Evolutionary conservation across 306 rosid genomes (phyloP).

Genomic region (Phaseolus lunatus): DNA sequence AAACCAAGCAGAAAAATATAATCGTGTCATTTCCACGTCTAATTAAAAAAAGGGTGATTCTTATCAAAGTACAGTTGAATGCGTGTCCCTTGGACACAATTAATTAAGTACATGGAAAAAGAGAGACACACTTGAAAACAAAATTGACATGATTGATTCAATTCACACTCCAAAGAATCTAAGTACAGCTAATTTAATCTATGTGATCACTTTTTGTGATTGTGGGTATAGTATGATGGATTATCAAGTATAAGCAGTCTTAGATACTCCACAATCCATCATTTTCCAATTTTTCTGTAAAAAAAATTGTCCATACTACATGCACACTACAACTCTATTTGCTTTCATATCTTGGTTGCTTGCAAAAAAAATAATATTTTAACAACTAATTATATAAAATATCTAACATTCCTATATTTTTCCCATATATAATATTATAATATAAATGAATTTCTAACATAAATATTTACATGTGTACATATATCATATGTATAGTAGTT

Average conservation of each 20-base stretch:
- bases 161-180: neutral
- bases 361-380: too few relatives aligned
- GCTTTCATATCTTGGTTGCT: too few relatives aligned
- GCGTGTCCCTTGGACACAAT: constrained; percentile 19
- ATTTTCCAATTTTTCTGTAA: neutral
- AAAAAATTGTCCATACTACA: neutral
- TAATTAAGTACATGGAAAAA: neutral
- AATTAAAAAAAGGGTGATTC: neutral
- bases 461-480: too few relatives aligned
- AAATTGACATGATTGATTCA: constrained; percentile 27
- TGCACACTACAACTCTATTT: too few relatives aligned
- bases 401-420: too few relatives aligned
- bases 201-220: neutral
- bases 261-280: neutral
- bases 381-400: too few relatives aligned
- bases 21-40: constrained; percentile 7
- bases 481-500: too few relatives aligned
- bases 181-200: neutral
- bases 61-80: constrained; percentile 30
- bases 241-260: neutral
- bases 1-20: neutral
- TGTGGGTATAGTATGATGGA: neutral
- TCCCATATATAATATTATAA: too few relatives aligned
- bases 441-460: too few relatives aligned
- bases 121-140: constrained; percentile 11